phyloP scores from a whole-genome alignment of 2,329 filamentous ascomycete species.

The Ceratocystis albifundus region DNA sequence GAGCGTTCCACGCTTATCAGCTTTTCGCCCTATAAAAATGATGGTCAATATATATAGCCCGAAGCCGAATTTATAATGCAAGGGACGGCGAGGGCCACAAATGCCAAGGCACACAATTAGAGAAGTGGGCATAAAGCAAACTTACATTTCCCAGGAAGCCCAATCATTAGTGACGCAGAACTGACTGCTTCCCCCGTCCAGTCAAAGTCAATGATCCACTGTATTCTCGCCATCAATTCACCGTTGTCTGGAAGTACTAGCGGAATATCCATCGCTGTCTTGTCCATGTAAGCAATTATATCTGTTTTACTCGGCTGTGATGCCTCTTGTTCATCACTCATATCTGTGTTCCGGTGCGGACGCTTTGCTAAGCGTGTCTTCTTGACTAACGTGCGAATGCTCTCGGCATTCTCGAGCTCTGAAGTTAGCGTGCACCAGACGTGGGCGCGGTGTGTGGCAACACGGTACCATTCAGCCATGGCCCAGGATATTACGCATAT shows the following conservation, averaged over 20 bases:
- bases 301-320: slow-evolving; percentile 11
- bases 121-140: slow-evolving; percentile 24
- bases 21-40: slow-evolving; percentile 43
- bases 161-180: slow-evolving; percentile 42
- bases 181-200: slow-evolving; percentile 62
- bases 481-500: slow-evolving; percentile 53
- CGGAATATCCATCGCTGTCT: slow-evolving; percentile 28
- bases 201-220: slow-evolving; percentile 56
- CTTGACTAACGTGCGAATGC: slow-evolving; percentile 28
- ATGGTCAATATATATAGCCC: neutral
- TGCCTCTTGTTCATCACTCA: slow-evolving; percentile 18
- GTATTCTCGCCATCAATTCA: slow-evolving; percentile 33
- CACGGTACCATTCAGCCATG: slow-evolving; percentile 55
- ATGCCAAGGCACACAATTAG: neutral
- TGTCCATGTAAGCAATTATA: slow-evolving; percentile 13
- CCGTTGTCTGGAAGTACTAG: slow-evolving; percentile 27
- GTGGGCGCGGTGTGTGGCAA: slow-evolving; percentile 48
- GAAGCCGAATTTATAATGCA: neutral
- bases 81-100: neutral
- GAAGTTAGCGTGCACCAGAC: slow-evolving; percentile 48
- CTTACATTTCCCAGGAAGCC: slow-evolving; percentile 53
- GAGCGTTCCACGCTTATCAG: slow-evolving; percentile 45
- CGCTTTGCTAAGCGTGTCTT: slow-evolving; percentile 28
- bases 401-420: slow-evolving; percentile 35
- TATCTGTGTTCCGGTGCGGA: slow-evolving; percentile 24